phyloP scores from a whole-genome alignment of 768 basidiomycete species.

The Suillus subaureus region DNA sequence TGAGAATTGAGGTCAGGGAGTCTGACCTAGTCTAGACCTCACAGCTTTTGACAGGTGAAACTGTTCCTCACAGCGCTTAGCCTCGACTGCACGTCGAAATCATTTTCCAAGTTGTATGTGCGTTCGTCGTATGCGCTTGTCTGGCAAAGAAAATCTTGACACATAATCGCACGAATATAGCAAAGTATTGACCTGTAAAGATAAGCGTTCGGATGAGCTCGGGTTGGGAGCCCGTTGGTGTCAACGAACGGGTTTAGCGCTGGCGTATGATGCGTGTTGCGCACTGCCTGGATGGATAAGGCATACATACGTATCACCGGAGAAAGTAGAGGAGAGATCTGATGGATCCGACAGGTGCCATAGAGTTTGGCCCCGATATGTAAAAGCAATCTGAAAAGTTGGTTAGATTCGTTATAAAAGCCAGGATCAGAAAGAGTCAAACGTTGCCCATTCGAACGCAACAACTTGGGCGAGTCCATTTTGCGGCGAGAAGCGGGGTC shows the following conservation, averaged over 20 bases:
- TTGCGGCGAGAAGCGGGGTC: conserved; percentile 12
- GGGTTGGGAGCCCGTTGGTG: conserved; percentile 12
- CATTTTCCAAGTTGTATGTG: background rate
- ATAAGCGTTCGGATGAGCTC: conserved; percentile 23
- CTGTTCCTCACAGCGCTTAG: background rate
- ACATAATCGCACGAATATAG: background rate
- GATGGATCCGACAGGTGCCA: conserved; percentile 13
- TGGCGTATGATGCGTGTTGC: background rate
- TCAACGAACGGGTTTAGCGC: background rate
- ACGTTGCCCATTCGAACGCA: conserved; percentile 17
- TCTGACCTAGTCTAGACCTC: background rate
- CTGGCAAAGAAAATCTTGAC: background rate
- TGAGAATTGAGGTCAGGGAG: background rate
- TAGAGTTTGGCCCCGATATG: conserved; percentile 28
- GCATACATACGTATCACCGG: background rate
- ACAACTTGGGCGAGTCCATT: background rate
- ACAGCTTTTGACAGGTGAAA: background rate
- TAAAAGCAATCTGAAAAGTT: conserved; percentile 26
- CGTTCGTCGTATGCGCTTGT: background rate
- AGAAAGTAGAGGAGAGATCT: conserved; percentile 18
- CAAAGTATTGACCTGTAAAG: conserved; percentile 1
- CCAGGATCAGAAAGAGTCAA: conserved; percentile 15
- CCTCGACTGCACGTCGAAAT: background rate
- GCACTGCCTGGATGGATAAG: conserved; percentile 3
- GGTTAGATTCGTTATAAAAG: conserved; percentile 32